Evolutionary conservation across 768 basidiomycete species (phyloP).

Genomic region (Phaeotremella fagi): DNA sequence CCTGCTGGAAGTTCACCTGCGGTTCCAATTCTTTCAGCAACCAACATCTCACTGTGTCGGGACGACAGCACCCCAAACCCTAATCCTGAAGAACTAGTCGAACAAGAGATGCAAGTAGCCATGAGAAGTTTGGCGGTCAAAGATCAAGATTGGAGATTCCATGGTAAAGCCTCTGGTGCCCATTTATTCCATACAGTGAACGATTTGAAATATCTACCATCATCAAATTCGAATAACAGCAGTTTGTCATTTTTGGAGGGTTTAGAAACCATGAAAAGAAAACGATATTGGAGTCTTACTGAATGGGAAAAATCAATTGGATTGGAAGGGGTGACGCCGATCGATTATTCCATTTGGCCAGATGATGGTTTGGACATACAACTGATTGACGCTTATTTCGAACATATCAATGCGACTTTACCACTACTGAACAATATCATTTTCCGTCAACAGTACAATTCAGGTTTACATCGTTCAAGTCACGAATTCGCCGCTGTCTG

Average conservation of each 20-base stretch:
- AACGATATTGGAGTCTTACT: conserved; percentile 41
- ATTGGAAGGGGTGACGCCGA: conserved; percentile 19
- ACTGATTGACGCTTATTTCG: conserved; percentile 66
- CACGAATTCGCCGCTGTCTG: conserved; percentile 55
- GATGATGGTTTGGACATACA: conserved; percentile 53
- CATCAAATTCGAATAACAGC: background rate
- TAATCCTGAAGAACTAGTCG: conserved; percentile 4
- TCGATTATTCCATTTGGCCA: conserved; percentile 57
- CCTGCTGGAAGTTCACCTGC: conserved; percentile 2
- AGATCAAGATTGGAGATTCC: conserved; percentile 40
- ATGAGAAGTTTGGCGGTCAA: conserved; percentile 27
- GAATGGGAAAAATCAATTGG: conserved; percentile 49
- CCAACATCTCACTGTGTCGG: background rate
- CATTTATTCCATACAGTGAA: conserved; percentile 36
- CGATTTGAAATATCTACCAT: conserved; percentile 36
- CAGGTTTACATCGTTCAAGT: conserved; percentile 56
- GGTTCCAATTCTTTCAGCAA: conserved; percentile 1
- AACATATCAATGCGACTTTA: conserved; percentile 55
- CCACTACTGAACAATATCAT: conserved; percentile 71
- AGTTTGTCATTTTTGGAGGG: conserved; percentile 15
- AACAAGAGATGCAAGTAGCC: conserved; percentile 18
- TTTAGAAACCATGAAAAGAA: conserved; percentile 40
- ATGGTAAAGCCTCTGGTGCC: conserved; percentile 44
- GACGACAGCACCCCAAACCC: conserved; percentile 11
- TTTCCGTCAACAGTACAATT: conserved; percentile 56